Conservation (phyloP, 306 rosid genomes). For the Vachellia collinsii region DNA sequence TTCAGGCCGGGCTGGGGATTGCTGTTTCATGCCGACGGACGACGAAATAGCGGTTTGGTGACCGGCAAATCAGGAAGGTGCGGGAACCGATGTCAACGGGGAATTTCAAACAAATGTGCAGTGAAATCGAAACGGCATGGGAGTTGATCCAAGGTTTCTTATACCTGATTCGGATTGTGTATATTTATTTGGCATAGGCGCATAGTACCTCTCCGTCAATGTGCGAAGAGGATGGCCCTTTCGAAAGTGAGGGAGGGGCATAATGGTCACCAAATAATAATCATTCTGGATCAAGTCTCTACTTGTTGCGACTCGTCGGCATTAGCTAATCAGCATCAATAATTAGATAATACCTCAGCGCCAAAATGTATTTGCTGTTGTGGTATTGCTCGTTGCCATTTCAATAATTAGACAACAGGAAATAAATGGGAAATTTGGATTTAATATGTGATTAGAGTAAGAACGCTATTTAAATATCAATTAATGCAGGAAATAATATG, state of each 20-base stretch:
- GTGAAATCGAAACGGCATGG: background rate
- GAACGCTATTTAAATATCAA: too few species aligned
- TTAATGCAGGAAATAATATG: too few species aligned
- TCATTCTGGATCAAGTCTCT: background rate
- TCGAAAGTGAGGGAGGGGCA: background rate
- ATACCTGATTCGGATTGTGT: background rate
- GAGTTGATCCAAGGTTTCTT: background rate
- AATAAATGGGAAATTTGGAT: too few species aligned
- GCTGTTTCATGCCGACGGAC: constrained; percentile 46
- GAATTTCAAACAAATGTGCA: background rate
- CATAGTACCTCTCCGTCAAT: too few species aligned
- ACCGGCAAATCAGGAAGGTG: constrained; percentile 13
- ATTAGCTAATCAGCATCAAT: background rate
- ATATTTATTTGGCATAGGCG: background rate
- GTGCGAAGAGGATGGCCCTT: background rate
- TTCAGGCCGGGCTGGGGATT: constrained; percentile 46
- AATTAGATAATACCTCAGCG: constrained; percentile 2
- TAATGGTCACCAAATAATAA: background rate
- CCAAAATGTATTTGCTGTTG: background rate
- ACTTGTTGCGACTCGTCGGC: background rate
- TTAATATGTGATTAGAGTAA: too few species aligned
- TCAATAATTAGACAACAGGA: too few species aligned
- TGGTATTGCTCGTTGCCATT: too few species aligned
- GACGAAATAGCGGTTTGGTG: constrained; percentile 12
- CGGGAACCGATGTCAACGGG: background rate